phyloP scores from a whole-genome alignment of 768 basidiomycete genomes.

The Boletus pseudo-olivaceus region DNA sequence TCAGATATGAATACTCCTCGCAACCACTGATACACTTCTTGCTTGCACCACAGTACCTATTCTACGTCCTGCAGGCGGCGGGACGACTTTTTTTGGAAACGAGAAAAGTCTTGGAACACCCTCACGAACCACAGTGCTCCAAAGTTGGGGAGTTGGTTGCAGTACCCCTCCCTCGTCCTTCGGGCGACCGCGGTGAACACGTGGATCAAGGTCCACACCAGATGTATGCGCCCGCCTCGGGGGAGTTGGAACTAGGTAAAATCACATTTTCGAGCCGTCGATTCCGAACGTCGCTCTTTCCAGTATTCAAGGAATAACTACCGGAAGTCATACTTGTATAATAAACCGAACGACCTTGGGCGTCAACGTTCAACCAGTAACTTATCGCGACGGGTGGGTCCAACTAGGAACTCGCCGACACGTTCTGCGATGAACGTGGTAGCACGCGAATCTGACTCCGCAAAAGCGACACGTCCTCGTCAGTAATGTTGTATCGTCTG shows the following conservation, averaged over 20 bases:
- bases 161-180: no score
- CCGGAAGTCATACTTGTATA: no score
- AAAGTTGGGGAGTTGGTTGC: no score
- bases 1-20: no score
- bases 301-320: no score
- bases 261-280: background rate
- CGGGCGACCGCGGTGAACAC: background rate
- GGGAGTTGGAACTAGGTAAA: background rate
- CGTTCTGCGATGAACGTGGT: no score
- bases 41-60: no score
- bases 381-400: background rate
- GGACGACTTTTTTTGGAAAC: background rate
- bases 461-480: background rate
- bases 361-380: background rate
- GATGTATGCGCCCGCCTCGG: background rate
- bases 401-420: no score
- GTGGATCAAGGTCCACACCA: background rate
- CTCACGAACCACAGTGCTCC: background rate
- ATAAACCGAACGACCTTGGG: no score
- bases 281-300: no score
- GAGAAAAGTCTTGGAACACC: background rate
- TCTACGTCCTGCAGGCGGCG: background rate
- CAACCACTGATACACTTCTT: no score
- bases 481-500: background rate
- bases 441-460: background rate